Percentiles rank a stretch among this genome's conserved stretches.
These are phyloP conservation scores for Leishmania major DNA, from an alignment of 208 protist genomes.

Conservation along the genomic window DNA sequence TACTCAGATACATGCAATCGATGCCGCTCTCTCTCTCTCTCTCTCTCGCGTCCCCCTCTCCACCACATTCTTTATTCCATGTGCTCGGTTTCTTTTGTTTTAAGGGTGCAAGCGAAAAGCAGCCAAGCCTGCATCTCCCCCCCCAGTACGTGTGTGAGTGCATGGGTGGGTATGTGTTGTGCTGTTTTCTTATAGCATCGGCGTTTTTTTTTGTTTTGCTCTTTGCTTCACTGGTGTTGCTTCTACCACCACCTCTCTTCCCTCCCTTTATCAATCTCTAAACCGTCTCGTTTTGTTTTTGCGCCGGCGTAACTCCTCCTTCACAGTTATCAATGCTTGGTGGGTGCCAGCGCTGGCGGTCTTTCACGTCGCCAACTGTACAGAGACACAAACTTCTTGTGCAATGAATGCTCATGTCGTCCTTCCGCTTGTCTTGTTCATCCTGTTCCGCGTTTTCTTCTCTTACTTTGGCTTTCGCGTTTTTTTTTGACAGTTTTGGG, in stretches of 20 bases:
- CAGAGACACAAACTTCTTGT: background rate
- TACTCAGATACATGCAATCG: background rate
- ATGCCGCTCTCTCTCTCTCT: background rate
- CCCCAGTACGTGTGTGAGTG: too few species aligned
- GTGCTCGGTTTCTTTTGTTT: background rate
- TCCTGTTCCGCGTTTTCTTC: background rate
- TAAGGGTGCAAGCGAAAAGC: background rate
- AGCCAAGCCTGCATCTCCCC: too few species aligned
- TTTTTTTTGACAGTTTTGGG: background rate
- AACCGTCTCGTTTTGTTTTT: too few species aligned
- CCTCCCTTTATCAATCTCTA: background rate
- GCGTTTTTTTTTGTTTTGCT: background rate
- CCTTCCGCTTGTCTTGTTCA: background rate
- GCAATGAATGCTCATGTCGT: background rate
- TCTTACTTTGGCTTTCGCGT: background rate
- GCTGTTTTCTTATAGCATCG: background rate
- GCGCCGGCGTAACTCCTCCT: background rate
- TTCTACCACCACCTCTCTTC: background rate
- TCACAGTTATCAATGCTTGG: background rate
- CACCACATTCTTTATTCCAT: background rate
- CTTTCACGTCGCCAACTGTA: background rate
- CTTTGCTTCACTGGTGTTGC: background rate
- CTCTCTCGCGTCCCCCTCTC: background rate
- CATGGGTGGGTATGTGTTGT: background rate
- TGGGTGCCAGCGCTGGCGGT: background rate